phyloP scores from a whole-genome alignment of 2,329 filamentous ascomycete genomes.

The Cordyceps pruinosa region DNA sequence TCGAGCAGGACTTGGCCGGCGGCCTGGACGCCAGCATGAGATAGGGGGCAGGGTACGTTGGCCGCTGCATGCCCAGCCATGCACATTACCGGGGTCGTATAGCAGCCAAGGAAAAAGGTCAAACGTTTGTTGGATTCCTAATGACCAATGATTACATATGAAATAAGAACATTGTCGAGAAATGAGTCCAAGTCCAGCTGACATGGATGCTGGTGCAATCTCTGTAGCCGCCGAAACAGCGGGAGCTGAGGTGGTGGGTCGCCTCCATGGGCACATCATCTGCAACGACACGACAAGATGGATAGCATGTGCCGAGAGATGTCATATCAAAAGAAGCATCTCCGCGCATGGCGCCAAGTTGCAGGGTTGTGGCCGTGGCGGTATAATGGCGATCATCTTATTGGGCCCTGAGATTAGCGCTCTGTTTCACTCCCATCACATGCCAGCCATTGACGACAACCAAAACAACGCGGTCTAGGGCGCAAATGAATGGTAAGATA shows the following conservation, averaged over 20 bases:
- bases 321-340: background rate
- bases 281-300: background rate
- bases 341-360: background rate
- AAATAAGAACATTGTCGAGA: background rate
- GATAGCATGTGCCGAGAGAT: background rate
- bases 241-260: background rate
- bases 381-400: background rate
- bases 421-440: background rate
- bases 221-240: slow-evolving; percentile 6
- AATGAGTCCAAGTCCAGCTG: background rate
- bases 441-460: background rate
- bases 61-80: background rate
- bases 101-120: background rate
- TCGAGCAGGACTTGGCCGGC: slow-evolving; percentile 54
- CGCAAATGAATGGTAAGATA: no score
- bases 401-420: background rate
- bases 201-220: background rate
- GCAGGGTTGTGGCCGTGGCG: background rate
- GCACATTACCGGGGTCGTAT: background rate
- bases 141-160: slow-evolving; percentile 7
- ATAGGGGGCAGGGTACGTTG: slow-evolving; percentile 9
- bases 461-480: background rate
- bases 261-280: background rate
- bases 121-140: slow-evolving; percentile 1
- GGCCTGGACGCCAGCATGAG: slow-evolving; percentile 43